Base-by-base conservation (phyloP, 169 alveolate genomes). In the Perkinsus marinus region DNA sequence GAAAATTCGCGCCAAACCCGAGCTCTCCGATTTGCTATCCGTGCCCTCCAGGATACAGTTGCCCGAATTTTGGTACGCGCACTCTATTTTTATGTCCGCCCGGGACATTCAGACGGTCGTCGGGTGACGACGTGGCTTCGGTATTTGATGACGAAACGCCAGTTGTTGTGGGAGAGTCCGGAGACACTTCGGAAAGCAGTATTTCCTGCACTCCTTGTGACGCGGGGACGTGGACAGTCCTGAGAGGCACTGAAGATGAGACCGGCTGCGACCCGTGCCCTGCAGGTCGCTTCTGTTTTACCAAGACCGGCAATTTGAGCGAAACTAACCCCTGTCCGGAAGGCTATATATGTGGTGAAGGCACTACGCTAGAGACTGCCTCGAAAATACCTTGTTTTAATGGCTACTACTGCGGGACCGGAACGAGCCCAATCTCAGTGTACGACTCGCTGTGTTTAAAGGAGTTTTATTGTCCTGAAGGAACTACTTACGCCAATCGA, bases 231-330 rank as follows among this genome's bases (percentile, higher is more conserved):
- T 90, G 94, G 94, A 41, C 93, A 16, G 92, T 90, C 0, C 90
- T 92, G 91, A 92, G 94, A 13, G 92, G 92, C 43, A 92, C 94
- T 7, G 93, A 92, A 30, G 94, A 90, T 90, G 57, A 90, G 89
- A 90, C 94, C 68, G 46, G 91, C 30, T 92, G 94, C 47, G 94
- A 92, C 68, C 94, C 94, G 0, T 92, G 94, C 68, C 94, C 94
- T 0, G 94, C 91, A 68, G 94, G 94, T n/a, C 91, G 94, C 0
- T 92, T 92, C 57, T 92, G 94, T 38, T 90, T 89, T 2, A 90
- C 90, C 9, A 91, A 91, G n/a, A 92, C 94, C 37, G 94, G 94
- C 39, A 92, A 92, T 43, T 89, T 92, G 36, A 90, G 93, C 16
- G 92, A 92, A 69, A 90, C 92, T 10, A 92, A 90, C 39, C 89